Percentiles rank a stretch among this genome's conserved stretches.
phyloP scores from a whole-genome alignment of 2,329 filamentous ascomycete species.

The Harringtonia aguacate region DNA sequence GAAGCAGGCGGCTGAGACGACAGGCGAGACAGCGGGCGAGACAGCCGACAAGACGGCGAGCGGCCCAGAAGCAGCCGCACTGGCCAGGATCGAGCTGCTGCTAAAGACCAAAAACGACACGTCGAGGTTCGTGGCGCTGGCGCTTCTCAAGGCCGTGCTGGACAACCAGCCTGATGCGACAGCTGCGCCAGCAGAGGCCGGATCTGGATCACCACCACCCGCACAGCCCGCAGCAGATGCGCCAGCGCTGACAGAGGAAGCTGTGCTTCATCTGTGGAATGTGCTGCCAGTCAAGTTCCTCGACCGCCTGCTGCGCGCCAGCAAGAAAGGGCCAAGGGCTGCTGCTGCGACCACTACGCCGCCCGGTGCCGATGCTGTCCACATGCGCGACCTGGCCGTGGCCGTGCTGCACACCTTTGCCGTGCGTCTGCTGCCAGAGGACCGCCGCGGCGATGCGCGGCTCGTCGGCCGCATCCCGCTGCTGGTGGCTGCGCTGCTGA shows the following conservation, averaged over 20 bases:
- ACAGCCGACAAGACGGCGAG: background rate
- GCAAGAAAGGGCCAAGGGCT: too few relatives aligned
- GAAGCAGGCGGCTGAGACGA: too few relatives aligned
- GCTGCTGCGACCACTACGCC: slow-evolving; percentile 12
- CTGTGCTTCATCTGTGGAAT: slow-evolving; percentile 43
- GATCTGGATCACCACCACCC: background rate
- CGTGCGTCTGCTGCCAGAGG: slow-evolving; percentile 38
- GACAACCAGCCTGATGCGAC: slow-evolving; percentile 31
- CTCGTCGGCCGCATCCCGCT: slow-evolving; percentile 42
- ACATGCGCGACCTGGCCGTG: slow-evolving; percentile 54
- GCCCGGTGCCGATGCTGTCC: slow-evolving; percentile 33
- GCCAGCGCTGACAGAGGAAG: slow-evolving; percentile 8
- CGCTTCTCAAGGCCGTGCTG: slow-evolving; percentile 54
- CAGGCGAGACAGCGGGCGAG: background rate
- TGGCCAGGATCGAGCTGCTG: slow-evolving; percentile 43
- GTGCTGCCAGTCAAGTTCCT: slow-evolving; percentile 52
- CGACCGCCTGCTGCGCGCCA: slow-evolving; percentile 49
- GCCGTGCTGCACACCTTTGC: slow-evolving; percentile 53
- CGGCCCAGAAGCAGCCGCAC: slow-evolving; percentile 7
- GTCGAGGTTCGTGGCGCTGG: slow-evolving; percentile 56
- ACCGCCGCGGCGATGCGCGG: slow-evolving; percentile 29
- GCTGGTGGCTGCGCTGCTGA: slow-evolving; percentile 40
- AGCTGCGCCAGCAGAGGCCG: background rate
- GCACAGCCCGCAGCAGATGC: background rate
- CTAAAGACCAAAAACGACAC: slow-evolving; percentile 54